These are phyloP conservation scores for Botrytis tulipae DNA, from an alignment of 2,329 filamentous ascomycete species.

Conservation along the genomic window DNA sequence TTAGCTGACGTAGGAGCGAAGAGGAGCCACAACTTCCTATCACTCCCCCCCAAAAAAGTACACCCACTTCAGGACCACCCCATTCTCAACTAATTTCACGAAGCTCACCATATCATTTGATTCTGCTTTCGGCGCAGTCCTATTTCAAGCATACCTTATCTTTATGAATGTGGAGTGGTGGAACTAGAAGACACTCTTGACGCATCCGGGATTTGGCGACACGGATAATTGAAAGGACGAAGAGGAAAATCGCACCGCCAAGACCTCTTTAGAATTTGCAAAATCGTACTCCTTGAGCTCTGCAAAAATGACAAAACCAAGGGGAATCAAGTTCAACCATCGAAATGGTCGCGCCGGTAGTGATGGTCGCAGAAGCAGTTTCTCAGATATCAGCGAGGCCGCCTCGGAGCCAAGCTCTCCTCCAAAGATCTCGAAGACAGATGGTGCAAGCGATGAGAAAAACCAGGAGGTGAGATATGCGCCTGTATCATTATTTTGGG, in stretches of 20 bases:
- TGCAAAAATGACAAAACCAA: conserved; percentile 45
- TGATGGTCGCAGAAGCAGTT: conserved; percentile 59
- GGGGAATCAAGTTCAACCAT: conserved; percentile 53
- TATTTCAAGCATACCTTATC: neutral
- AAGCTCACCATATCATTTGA: neutral
- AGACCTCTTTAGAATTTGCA: conserved; percentile 22
- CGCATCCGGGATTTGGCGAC: conserved; percentile 14
- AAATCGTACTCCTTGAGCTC: conserved; percentile 11
- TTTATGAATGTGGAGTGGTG: neutral
- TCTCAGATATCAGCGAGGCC: conserved; percentile 67
- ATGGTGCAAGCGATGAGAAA: conserved; percentile 40
- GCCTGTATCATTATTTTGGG: neutral
- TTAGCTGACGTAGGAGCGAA: conserved; percentile 18
- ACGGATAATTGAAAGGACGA: conserved; percentile 12
- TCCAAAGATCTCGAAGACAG: conserved; percentile 31
- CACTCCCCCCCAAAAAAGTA: neutral
- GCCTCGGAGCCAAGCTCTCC: conserved; percentile 43
- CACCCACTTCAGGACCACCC: conserved; percentile 5
- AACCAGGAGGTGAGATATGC: conserved; percentile 8
- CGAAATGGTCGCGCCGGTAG: conserved; percentile 37
- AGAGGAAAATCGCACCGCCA: conserved; percentile 9
- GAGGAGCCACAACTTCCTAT: conserved; percentile 15
- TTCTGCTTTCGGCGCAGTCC: neutral
- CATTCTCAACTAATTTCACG: neutral
- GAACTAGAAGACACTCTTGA: neutral